Conservation (phyloP, 257 asterid species). For the Rhazya stricta region DNA sequence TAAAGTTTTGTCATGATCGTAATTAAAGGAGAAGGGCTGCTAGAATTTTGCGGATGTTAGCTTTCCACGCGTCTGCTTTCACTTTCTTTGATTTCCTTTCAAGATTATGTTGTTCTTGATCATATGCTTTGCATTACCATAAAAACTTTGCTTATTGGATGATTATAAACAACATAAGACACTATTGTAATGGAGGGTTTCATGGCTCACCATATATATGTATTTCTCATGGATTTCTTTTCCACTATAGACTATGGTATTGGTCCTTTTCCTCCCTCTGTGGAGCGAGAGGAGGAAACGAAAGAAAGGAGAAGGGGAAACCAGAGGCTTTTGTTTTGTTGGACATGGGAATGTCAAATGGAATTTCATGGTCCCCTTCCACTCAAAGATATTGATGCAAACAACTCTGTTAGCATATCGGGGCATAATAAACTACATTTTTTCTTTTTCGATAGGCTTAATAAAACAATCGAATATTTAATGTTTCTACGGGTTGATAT, state of each 20-base stretch:
- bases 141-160: not conserved
- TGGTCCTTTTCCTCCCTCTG: conserved; percentile 7
- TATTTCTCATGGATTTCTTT: not conserved
- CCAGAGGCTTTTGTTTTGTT: no score
- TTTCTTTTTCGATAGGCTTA: no score
- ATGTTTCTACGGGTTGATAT: no score
- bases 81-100: conserved; percentile 19
- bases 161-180: not conserved
- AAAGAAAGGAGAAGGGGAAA: not conserved
- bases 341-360: not conserved
- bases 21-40: not conserved
- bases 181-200: not conserved
- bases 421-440: no score
- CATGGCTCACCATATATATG: not conserved
- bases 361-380: conserved; percentile 4
- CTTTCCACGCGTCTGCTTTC: conserved; percentile 31
- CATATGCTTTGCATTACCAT: not conserved
- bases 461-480: no score
- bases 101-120: not conserved
- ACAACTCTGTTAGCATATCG: no score
- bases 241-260: conserved; percentile 1
- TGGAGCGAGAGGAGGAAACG: not conserved
- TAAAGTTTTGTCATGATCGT: conserved; percentile 26
- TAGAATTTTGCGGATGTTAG: conserved; percentile 26
- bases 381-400: no score